Evolutionary conservation across 129 eudicot genomes (phyloP), one percentile per base, ranked within the genome.

Genomic region (Flaveria robusta): DNA sequence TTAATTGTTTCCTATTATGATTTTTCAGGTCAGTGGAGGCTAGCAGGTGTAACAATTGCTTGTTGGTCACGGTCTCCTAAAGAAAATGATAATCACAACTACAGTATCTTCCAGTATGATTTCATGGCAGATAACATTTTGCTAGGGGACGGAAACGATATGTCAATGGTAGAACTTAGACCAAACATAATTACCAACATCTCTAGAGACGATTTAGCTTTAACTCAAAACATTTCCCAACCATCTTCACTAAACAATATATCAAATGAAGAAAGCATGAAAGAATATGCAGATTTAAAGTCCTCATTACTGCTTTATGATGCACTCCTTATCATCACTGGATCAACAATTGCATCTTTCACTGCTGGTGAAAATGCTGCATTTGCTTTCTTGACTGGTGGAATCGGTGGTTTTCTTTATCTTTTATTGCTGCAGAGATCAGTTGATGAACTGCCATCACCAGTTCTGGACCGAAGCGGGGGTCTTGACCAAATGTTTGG

Each of bases 181-280:
- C 99, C 99, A n/a, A 37, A 66, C 59, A 39, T 51, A 10, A 71
- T 89, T 2, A 81, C 88, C 1, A 68, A 87, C 56, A 67, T 87
- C 29, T 87, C 90, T 19, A 79, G 68, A 16, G 83, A 86, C 65
- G 79, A 82, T 56, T 24, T 79, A 27, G 37, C 77, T 16, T 66
- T 77, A 18, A 63, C 52, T 27, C 74, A 62, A 34, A 79, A 64
- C 41, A 66, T 82, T 71, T 68, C 77, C 1, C 64, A 31, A 12
- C 63, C 79, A 26, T 64, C 66, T 23, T 77, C 79, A 20, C 65
- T 70, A 16, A 42, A 15, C 39, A 68, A 22, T 23, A 66, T 63
- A 51, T 80, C 99, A 50, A 87, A 84, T 9, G 94, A 94, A 83
- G 92, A 94, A 79, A 86, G 93, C 88, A 94, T 94, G 99, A 91